These are phyloP conservation scores for Neurospora sp. DNA, from an alignment of 495 filamentous ascomycete species.

Conservation along the genomic window DNA sequence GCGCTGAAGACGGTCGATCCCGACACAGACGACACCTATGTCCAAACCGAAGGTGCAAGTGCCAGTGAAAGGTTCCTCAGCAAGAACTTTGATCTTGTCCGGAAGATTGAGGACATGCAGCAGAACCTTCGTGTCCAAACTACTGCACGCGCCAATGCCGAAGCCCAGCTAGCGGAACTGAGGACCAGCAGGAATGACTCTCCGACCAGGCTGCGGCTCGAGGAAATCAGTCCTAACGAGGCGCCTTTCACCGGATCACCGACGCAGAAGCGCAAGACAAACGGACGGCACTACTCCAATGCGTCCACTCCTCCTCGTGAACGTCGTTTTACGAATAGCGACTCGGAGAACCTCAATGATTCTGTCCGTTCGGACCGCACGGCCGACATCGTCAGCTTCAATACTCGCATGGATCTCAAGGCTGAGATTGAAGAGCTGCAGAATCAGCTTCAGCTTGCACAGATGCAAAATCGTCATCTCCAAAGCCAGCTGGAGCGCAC, in stretches of 20 bases:
- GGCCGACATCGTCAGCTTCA: conserved; percentile 79
- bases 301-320: conserved; percentile 50
- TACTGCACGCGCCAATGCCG: conserved; percentile 74
- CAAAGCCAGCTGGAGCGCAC: conserved; percentile 72
- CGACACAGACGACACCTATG: conserved; percentile 33
- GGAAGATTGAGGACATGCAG: conserved; percentile 79
- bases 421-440: conserved; percentile 87
- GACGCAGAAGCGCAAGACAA: conserved; percentile 62
- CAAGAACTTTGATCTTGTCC: conserved; percentile 70
- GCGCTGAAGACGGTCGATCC: conserved; percentile 83
- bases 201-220: conserved; percentile 58
- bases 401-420: conserved; percentile 83
- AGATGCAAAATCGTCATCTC: conserved; percentile 94
- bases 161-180: conserved; percentile 72
- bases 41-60: conserved; percentile 34
- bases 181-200: conserved; percentile 64
- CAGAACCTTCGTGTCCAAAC: conserved; percentile 75
- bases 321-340: conserved; percentile 56
- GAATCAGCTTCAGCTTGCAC: conserved; percentile 86
- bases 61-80: conserved; percentile 36
- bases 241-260: conserved; percentile 68
- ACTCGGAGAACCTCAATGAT: conserved; percentile 51
- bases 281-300: conserved; percentile 61
- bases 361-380: conserved; percentile 82
- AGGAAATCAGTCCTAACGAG: conserved; percentile 84